These are phyloP conservation scores for Tricholoma hemisulphureum DNA, from an alignment of 768 basidiomycete species.

Conservation along the genomic window DNA sequence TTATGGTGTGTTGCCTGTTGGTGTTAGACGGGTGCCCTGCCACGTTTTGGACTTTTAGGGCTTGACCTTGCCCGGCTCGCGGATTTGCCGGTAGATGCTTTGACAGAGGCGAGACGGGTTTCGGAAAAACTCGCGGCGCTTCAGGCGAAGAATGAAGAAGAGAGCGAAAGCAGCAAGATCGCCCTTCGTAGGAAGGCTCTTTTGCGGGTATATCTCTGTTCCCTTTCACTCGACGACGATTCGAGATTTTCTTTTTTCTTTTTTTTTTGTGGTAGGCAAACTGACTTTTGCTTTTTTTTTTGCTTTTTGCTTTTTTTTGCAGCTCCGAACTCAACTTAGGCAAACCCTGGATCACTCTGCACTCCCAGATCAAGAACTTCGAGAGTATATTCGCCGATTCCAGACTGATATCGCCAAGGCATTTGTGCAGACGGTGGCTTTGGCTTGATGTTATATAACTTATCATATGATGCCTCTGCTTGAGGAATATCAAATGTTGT, in stretches of 20 bases:
- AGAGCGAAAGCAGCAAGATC: constrained; percentile 60
- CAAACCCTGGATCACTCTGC: constrained; percentile 74
- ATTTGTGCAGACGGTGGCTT: constrained; percentile 26
- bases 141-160: constrained; percentile 55
- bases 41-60: constrained; percentile 45
- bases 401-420: constrained; percentile 69
- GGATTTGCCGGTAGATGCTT: constrained; percentile 74
- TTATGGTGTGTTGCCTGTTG: constrained; percentile 53
- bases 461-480: too few species aligned
- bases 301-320: constrained; percentile 2
- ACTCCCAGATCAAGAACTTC: constrained; percentile 68
- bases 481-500: too few species aligned
- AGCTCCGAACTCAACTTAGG: constrained; percentile 73
- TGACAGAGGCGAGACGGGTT: constrained; percentile 60
- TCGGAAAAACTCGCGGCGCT: constrained; percentile 57
- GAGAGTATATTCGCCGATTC: constrained; percentile 62
- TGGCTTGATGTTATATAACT: too few species aligned
- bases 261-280: too few species aligned
- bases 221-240: not conserved
- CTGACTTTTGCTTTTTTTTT: not conserved
- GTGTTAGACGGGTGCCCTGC: not conserved
- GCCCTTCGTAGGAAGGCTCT: constrained; percentile 65
- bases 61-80: constrained; percentile 87
- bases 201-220: constrained; percentile 48
- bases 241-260: not conserved